Evolutionary conservation across 2,329 filamentous ascomycete genomes (phyloP).

Genomic region (Aureobasidium namibiae): DNA sequence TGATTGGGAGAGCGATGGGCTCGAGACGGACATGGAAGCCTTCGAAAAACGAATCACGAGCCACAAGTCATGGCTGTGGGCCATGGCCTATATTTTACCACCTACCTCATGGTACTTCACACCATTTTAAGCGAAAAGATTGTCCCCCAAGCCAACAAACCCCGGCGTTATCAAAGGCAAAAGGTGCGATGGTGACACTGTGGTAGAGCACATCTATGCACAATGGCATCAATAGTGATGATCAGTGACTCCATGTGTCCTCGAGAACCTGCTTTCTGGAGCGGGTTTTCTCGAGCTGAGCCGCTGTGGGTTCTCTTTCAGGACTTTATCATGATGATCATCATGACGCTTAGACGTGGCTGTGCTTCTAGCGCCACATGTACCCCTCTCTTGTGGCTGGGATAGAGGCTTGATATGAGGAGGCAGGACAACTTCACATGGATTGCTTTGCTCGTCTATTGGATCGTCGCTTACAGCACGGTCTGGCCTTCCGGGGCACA

Average conservation of each 20-base stretch:
- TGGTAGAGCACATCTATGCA: slow-evolving; percentile 1
- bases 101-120: not conserved
- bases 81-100: no score
- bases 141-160: not conserved
- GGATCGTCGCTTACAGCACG: not conserved
- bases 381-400: slow-evolving; percentile 10
- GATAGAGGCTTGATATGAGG: not conserved
- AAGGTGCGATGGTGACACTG: not conserved
- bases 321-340: not conserved
- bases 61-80: not conserved
- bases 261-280: slow-evolving; percentile 3
- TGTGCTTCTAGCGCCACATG: slow-evolving; percentile 1
- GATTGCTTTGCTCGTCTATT: not conserved
- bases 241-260: not conserved
- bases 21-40: not conserved
- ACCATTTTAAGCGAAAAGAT: not conserved
- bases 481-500: not conserved
- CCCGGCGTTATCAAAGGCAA: not conserved
- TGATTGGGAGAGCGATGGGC: not conserved
- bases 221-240: slow-evolving; percentile 11
- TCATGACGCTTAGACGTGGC: not conserved
- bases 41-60: not conserved
- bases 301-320: not conserved
- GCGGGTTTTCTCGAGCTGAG: not conserved
- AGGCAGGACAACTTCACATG: not conserved